Evolutionary conservation across 2,329 filamentous ascomycete genomes (phyloP).

Genomic region (Arthrobotrys iridis): DNA sequence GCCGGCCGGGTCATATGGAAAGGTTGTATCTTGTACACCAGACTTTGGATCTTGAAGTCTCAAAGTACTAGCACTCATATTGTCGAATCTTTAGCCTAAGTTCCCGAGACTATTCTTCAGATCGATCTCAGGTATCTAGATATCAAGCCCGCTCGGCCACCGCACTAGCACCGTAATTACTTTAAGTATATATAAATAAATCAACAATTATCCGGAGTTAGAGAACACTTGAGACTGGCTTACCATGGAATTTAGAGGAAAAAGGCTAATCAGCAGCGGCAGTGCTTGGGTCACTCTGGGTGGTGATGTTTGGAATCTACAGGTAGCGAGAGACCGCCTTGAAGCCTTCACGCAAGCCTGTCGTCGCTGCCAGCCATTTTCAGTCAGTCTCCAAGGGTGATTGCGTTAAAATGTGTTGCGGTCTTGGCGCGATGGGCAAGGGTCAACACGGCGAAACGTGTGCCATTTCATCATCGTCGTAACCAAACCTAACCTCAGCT

Average conservation of each 20-base stretch:
- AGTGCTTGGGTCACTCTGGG: too few relatives aligned
- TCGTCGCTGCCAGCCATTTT: not conserved
- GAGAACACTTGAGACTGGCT: too few relatives aligned
- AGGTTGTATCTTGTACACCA: not conserved
- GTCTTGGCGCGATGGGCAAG: slow-evolving; percentile 5
- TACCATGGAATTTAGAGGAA: too few relatives aligned
- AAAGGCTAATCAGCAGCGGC: too few relatives aligned
- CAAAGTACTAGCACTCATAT: not conserved
- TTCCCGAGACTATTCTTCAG: too few relatives aligned
- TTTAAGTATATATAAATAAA: too few relatives aligned
- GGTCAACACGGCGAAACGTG: slow-evolving; percentile 10
- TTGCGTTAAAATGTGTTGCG: not conserved
- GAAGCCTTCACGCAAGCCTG: too few relatives aligned
- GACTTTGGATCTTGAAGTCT: not conserved
- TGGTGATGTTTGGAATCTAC: too few relatives aligned
- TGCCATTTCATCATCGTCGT: slow-evolving; percentile 17
- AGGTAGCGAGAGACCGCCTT: too few relatives aligned
- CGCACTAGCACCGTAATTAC: too few relatives aligned
- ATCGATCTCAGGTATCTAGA: slow-evolving; percentile 1
- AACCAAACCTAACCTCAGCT: slow-evolving; percentile 1
- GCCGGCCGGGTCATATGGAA: slow-evolving; percentile 9
- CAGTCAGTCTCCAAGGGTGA: not conserved
- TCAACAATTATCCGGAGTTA: too few relatives aligned
- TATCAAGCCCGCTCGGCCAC: too few relatives aligned
- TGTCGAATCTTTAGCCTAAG: not conserved